A percentile compares a stretch with the other conserved stretches of the same genome.
Conservation (phyloP, 75 land plant genomes). For the Sequoia sempervirens region DNA sequence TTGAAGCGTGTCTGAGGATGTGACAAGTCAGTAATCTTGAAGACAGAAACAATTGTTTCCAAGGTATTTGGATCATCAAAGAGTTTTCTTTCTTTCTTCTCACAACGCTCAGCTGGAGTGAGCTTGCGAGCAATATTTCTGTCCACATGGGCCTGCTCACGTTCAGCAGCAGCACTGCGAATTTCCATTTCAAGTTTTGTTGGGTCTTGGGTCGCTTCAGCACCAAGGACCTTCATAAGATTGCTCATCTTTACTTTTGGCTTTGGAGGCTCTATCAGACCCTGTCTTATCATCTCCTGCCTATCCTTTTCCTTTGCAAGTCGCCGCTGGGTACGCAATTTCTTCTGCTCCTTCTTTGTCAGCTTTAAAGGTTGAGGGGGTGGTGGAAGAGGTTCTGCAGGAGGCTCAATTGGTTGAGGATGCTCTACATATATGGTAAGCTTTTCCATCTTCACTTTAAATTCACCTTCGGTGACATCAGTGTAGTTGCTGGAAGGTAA, state of each 20-base stretch:
- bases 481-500: conserved; percentile 48
- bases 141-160: conserved; percentile 94
- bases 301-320: conserved; percentile 91
- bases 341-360: conserved; percentile 96
- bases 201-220: conserved; percentile 98
- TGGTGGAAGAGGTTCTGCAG: conserved; percentile 96
- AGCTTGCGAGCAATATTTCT: conserved; percentile 91
- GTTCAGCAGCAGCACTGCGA: conserved; percentile 88
- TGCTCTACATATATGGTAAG: conserved; percentile 83
- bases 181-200: conserved; percentile 88
- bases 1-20: conserved; percentile 80
- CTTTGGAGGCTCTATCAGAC: conserved; percentile 83
- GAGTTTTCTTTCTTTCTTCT: conserved; percentile 89
- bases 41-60: conserved; percentile 86
- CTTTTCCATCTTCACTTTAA: conserved; percentile 68
- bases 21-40: conserved; percentile 67
- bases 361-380: conserved; percentile 96
- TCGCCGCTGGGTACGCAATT: conserved; percentile 87
- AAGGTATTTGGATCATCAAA: conserved; percentile 79
- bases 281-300: conserved; percentile 96
- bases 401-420: conserved; percentile 95
- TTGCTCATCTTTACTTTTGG: conserved; percentile 96
- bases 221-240: conserved; percentile 90
- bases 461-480: conserved; percentile 51
- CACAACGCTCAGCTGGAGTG: conserved; percentile 88